Base-by-base conservation (phyloP, 495 filamentous ascomycete genomes). In the Penicillium psychrofluorescens region DNA sequence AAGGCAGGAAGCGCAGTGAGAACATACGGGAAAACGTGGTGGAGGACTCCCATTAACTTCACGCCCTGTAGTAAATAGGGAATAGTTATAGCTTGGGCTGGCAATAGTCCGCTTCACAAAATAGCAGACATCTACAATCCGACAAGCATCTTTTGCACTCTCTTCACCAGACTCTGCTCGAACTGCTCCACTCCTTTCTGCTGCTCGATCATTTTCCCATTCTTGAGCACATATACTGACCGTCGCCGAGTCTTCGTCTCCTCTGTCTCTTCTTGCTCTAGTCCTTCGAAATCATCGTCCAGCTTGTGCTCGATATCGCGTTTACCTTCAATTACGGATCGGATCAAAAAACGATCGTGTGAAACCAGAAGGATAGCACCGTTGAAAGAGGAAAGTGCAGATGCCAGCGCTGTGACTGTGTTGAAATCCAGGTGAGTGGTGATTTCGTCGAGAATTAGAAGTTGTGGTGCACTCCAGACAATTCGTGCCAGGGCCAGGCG, bases 351-450 rank as follows among this genome's bases (percentile, higher is more conserved):
- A 8, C 87, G 73, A 54, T 94, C 87, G 55, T 94, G 87, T 9
- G 78, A 83, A 2, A 91, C 79, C 2, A 89, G 41, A 47, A 90
- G 52, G 4, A 90, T 72, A 0, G 86, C 85, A 0, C 87, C 87
- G 29, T 77, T 72, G 68, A 82, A 91, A 0, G 55, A 67, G 6
- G 74, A 65, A 48, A 94, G 62, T 9, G 80, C 84, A 30, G 74
- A 70, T 3, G 78, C 72, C 34, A 94, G 67, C 5, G 84, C 85
- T 7, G 71, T 73, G 28, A 90, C 84, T 3, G 84, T 87, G 58
- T 89, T 72, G 50, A 81, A 83, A 51, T 94, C 87, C 31, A 94
- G 64, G 66, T 91, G 87, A n/a, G 86, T 94, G 8, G 85, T 91
- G 12, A 84, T 81, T 58, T 94, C 87, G 54, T 94, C 87, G 8